phyloP scores from a whole-genome alignment of 352 stramenopile species.

The Phytopythium montanum region DNA sequence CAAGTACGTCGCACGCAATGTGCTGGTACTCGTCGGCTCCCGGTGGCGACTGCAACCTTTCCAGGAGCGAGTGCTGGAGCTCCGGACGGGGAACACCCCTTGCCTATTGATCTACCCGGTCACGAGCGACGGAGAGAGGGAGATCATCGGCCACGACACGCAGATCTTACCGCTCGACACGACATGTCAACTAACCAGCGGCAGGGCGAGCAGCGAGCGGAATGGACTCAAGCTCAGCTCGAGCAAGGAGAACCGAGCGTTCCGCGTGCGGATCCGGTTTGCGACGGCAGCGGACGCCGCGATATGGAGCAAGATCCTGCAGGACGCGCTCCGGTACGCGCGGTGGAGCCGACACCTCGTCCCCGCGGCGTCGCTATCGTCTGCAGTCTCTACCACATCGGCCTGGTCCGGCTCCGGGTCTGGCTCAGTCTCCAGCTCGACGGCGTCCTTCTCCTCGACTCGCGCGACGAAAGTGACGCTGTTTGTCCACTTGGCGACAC shows the following conservation, averaged over 20 bases:
- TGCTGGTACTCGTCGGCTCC: slow-evolving; percentile 39
- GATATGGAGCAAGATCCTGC: slow-evolving; percentile 45
- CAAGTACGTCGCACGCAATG: slow-evolving; percentile 45
- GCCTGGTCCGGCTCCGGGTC: neutral
- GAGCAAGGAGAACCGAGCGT: slow-evolving; percentile 3
- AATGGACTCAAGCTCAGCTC: slow-evolving; percentile 29
- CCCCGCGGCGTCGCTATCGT: slow-evolving; percentile 7
- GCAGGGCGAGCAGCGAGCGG: slow-evolving; percentile 2
- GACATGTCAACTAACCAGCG: slow-evolving; percentile 18
- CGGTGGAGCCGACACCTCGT: slow-evolving; percentile 29
- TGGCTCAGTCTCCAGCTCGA: no score
- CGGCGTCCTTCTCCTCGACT: neutral
- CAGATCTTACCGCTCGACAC: slow-evolving; percentile 24
- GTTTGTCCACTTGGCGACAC: slow-evolving; percentile 7
- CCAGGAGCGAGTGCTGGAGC: slow-evolving; percentile 29
- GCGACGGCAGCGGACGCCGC: slow-evolving; percentile 37
- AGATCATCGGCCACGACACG: slow-evolving; percentile 16
- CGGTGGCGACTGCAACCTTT: slow-evolving; percentile 51
- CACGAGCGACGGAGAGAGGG: slow-evolving; percentile 4
- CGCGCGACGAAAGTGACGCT: neutral
- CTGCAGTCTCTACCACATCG: neutral
- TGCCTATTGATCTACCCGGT: slow-evolving; percentile 22
- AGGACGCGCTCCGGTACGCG: slow-evolving; percentile 32
- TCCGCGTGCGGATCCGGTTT: slow-evolving; percentile 48
- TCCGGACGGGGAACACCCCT: slow-evolving; percentile 30